Base-by-base conservation (phyloP, 2,329 filamentous ascomycete genomes). In the Aspergillus udagawae region DNA sequence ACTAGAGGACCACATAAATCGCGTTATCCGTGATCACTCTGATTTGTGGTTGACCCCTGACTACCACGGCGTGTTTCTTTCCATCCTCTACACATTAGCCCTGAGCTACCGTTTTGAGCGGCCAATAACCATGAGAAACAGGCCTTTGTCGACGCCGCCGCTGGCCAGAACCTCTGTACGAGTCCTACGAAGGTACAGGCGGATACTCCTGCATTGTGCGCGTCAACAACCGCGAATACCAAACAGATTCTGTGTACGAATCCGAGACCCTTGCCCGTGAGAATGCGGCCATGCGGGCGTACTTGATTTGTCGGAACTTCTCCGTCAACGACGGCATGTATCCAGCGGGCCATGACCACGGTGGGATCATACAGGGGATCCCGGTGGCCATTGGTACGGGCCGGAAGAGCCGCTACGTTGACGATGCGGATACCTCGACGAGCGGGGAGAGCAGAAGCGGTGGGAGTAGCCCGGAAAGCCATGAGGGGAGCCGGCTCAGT, bases 291-390 rank as follows among this genome's bases (percentile, higher is more conserved):
- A 95, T 95, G 85, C 89, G 92, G 61, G 93, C 93, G 57, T 97
- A 96, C 77, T 93, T 96, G 86, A 94, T 97, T 65, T 97, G 93
- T 81, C 89, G 92, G 63, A 96, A 96, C 82, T 97, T 97, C 78
- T 96, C 91, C 55, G 90, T 95, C 75, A 97, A 96, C 73, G 92
- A 95, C 68, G 93, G 93, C 72, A 96, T 96, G 91, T 85, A 83
- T 62, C 85, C 70, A 70, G 82, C 65, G 67, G 85, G 75, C 63
- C 82, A 72, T 78, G 82, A 69, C 73, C 82, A 73, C 71, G 83
- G 73, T 64, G 80, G 73, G 21, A 76, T 83, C 23, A 77, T 85
- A 47, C 85, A 88, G 72, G 85, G 85, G 4, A 74, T 86, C 25
- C 85, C 85, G 1, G 84, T 86, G 57, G 83, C 85, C 29, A 87